Evolutionary conservation across 305 asterid genomes (phyloP).

Genomic region (Fraxinus albicans): DNA sequence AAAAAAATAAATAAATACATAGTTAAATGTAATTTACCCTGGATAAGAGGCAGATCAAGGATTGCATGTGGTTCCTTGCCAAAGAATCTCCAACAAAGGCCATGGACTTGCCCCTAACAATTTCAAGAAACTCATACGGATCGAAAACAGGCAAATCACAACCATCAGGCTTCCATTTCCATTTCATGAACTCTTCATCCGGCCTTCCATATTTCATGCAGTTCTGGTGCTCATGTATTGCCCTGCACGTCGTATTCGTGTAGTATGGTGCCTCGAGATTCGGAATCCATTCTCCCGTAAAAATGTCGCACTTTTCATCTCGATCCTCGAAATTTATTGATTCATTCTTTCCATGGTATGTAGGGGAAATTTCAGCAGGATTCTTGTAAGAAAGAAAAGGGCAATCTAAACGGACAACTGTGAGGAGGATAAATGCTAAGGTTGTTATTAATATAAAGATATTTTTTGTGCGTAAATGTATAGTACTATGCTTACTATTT

Average conservation of each 20-base stretch:
- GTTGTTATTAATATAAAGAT: constrained; percentile 16
- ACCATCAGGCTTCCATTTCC: constrained; percentile 73
- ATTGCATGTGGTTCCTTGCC: constrained; percentile 70
- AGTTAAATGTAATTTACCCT: constrained; percentile 29
- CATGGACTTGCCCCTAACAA: constrained; percentile 46
- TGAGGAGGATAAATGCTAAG: constrained; percentile 32
- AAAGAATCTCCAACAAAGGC: constrained; percentile 70
- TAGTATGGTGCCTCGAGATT: constrained; percentile 59
- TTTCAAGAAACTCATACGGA: constrained; percentile 49
- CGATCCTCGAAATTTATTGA: neutral
- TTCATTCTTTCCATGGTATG: constrained; percentile 28
- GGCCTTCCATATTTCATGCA: constrained; percentile 82
- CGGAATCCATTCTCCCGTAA: constrained; percentile 72
- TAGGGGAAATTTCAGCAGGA: constrained; percentile 15
- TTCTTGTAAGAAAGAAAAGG: constrained; percentile 26
- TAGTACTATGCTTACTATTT: neutral
- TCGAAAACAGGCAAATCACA: constrained; percentile 51
- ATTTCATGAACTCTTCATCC: constrained; percentile 54
- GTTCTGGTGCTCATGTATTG: constrained; percentile 76
- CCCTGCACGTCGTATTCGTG: constrained; percentile 63
- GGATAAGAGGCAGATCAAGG: constrained; percentile 73
- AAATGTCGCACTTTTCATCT: constrained; percentile 52
- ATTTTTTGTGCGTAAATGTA: constrained; percentile 19
- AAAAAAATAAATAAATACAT: no score
- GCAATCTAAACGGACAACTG: constrained; percentile 25